A percentile compares a stretch with the other conserved stretches of the same genome.
Conservation (phyloP, 345 rosid species). For the Crucihimalaya himalaica region DNA sequence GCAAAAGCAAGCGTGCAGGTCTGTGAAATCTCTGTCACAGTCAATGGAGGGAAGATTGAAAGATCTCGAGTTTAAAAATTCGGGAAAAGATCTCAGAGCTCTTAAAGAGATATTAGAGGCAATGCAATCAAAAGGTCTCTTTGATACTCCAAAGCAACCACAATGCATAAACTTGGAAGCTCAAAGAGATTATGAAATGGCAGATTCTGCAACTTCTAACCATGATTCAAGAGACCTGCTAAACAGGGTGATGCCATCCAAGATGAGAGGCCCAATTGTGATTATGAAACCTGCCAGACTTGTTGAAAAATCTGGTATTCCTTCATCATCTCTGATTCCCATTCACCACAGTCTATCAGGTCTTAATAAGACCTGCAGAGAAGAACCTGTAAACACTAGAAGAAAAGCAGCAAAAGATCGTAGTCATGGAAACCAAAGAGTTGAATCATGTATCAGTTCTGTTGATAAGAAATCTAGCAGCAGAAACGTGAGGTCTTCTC, state of each 20-base stretch:
- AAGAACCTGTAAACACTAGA: conserved; percentile 42
- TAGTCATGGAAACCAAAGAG: conserved; percentile 45
- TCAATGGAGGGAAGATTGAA: conserved; percentile 68
- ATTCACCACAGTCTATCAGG: conserved; percentile 54
- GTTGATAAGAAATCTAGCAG: conserved; percentile 50
- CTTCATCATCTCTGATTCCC: conserved; percentile 59
- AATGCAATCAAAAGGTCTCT: conserved; percentile 66
- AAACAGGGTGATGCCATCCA: conserved; percentile 1
- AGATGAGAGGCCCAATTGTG: conserved; percentile 58
- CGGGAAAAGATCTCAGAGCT: conserved; percentile 79
- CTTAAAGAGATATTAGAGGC: conserved; percentile 80
- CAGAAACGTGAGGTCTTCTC: conserved; percentile 49
- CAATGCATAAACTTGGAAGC: conserved; percentile 52
- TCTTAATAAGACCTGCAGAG: conserved; percentile 44
- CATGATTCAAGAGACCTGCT: conserved; percentile 32
- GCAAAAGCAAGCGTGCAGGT: conserved; percentile 51
- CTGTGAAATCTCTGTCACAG: conserved; percentile 44
- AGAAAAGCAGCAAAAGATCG: conserved; percentile 47
- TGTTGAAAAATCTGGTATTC: conserved; percentile 56
- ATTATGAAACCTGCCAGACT: conserved; percentile 93
- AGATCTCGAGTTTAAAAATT: conserved; percentile 67
- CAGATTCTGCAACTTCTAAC: conserved; percentile 44
- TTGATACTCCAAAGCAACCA: conserved; percentile 59
- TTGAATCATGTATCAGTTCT: conserved; percentile 43
- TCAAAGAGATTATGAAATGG: conserved; percentile 44